These are phyloP conservation scores for Schoenoplectus tabernaemontani DNA, from an alignment of 202 grass and related monocot species.

Conservation along the genomic window DNA sequence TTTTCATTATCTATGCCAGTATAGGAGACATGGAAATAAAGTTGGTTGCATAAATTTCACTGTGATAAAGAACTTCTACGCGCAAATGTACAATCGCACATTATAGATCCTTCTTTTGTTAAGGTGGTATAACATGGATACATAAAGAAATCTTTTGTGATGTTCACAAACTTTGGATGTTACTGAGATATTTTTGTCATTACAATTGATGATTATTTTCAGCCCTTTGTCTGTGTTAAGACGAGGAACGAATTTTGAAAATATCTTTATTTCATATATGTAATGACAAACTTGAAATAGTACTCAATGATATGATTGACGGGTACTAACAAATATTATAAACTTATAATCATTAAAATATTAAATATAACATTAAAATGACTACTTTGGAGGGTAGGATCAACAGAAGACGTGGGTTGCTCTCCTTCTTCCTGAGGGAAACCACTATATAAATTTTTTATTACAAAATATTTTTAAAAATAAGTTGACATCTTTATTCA, in stretches of 20 bases:
- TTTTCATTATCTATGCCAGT: neutral
- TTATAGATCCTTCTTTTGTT: neutral
- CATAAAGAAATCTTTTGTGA: neutral
- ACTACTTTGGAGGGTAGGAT: no score
- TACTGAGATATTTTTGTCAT: neutral
- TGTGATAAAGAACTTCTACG: no score
- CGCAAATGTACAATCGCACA: neutral
- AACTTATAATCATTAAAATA: neutral
- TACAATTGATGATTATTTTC: neutral
- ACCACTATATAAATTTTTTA: no score
- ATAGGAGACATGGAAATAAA: no score
- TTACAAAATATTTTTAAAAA: no score
- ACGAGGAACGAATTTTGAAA: neutral
- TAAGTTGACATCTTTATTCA: no score
- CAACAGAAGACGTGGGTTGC: no score
- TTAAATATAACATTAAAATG: no score
- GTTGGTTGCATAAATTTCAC: no score
- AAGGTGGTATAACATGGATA: neutral
- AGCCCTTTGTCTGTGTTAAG: neutral
- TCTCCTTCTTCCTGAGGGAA: no score
- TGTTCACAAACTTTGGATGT: constrained; percentile 7
- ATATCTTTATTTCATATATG: constrained; percentile 9
- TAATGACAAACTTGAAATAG: neutral
- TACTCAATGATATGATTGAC: neutral
- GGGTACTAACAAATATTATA: neutral